Conservation (phyloP, 1,284 basidiomycete species). For the Ganoderma sp. region DNA sequence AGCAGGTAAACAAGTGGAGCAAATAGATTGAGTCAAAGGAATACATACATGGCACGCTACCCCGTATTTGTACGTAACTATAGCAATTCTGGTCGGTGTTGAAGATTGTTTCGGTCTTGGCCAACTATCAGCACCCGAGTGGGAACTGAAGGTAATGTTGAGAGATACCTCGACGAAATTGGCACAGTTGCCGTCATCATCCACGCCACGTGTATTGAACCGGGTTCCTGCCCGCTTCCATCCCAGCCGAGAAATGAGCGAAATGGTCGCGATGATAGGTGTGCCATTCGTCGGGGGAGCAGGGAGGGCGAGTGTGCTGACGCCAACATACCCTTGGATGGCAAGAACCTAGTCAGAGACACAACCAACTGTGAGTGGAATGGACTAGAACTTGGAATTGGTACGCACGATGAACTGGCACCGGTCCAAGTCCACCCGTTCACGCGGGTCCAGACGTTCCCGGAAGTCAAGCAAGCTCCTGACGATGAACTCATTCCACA, state of each 20-base stretch:
- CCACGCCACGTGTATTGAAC: slow-evolving; percentile 96
- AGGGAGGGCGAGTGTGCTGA: slow-evolving; percentile 72
- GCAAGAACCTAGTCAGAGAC: slow-evolving; percentile 66
- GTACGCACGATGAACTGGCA: slow-evolving; percentile 81
- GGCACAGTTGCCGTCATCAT: slow-evolving; percentile 96
- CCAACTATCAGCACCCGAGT: slow-evolving; percentile 32
- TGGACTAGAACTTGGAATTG: neutral
- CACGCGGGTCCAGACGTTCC: slow-evolving; percentile 70
- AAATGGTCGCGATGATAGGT: slow-evolving; percentile 71
- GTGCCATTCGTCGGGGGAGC: slow-evolving; percentile 73
- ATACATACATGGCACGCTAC: slow-evolving; percentile 87
- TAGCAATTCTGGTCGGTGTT: slow-evolving; percentile 84
- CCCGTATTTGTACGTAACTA: slow-evolving; percentile 92
- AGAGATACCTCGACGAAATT: slow-evolving; percentile 90
- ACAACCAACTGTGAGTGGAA: neutral
- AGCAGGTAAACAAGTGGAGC: slow-evolving; percentile 23
- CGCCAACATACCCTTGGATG: slow-evolving; percentile 92
- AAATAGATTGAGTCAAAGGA: slow-evolving; percentile 21
- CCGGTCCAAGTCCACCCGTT: slow-evolving; percentile 73
- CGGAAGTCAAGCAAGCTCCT: slow-evolving; percentile 83
- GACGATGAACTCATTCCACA: slow-evolving; percentile 89
- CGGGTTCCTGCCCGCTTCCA: slow-evolving; percentile 97
- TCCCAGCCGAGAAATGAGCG: slow-evolving; percentile 86
- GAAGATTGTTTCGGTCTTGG: slow-evolving; percentile 89
- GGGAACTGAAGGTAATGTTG: neutral